Base-by-base conservation (phyloP, 306 rosid species). In the Cucurbita maxima region DNA sequence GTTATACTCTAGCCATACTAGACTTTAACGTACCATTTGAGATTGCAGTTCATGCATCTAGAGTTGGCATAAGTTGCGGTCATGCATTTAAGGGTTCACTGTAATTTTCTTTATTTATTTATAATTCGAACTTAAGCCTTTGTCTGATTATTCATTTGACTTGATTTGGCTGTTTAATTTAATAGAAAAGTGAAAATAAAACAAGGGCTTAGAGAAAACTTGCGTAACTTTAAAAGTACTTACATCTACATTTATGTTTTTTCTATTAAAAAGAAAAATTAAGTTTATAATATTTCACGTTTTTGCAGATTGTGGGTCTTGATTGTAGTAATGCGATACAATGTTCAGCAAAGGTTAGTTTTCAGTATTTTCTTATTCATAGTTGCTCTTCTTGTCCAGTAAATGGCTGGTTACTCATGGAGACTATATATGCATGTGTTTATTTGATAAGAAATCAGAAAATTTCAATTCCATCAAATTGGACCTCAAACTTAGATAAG, bases 311-410 rank as follows among this genome's bases (percentile, higher is more conserved):
- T 83, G 82, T 92, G 51, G 98, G 98, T 61, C 80, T 92, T 78
- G 96, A 92, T 63, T 92, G 98, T 72, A 88, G 89, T 84, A 86
- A 83, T 16, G 98, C 96, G 9, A 90, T 92, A 66, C 84, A 82
- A 47, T 92, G 98, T 82, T 92, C 98, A 67, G 98, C 96, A 5
- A 92, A 92, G 95, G 96, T 90, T 18, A 56, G 92, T 73, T 76
- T 43, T 43, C 16, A 22, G 55, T 76, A 75, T 66, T 20, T 44
- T 52, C 67, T 74, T 10, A n/a, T 72, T 72, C n/a, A 14, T 15
- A 30, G 25, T 72, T 70, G 48, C 71, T 40, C 50, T 11, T 8
- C 34, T 63, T 63, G 71, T n/a, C 71, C 30, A 38, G 5, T 63
- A n/a, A 63, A 41, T 37, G 47, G n/a, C 34, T 40, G 6, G 48